Evolutionary conservation across 805 yeast genomes (phyloP), one percentile per base, ranked within the genome.

Genomic region (Yamadazyma olivae): DNA sequence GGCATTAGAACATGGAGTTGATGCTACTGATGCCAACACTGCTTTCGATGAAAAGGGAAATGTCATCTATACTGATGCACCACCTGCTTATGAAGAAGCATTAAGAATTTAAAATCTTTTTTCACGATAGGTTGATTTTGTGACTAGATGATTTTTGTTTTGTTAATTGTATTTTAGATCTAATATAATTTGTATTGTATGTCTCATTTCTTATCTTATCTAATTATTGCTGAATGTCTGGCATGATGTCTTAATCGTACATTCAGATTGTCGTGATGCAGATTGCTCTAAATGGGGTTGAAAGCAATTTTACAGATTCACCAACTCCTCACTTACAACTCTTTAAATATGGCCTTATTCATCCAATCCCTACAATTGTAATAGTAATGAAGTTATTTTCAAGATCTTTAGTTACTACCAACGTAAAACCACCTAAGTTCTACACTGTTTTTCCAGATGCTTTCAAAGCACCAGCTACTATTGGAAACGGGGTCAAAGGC

Each of bases 71-170:
- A 64, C 74, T 18, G 86, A 83, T 26, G 75, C 78, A 35, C 93
- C 93, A 33, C 93, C 93, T 3, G 75, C 75, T 32, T 83, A 76
- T 54, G 81, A 76, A 49, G 74, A 67, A 46, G 67, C 70, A 24
- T 51, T 71, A 40, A 67, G 58, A 41, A 53, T 60, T 23, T 69
- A 54, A 34, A 9, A 16, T 15, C 14, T 8, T 13, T 15, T 25
- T 15, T 25, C 24, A n/a, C n/a, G n/a, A n/a, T n/a, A n/a, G n/a
- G n/a, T n/a, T n/a, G n/a, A n/a, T n/a, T n/a, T n/a, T n/a, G n/a
- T n/a, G n/a, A 21, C 10, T 21, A 21, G 23, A 7, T 21, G 7
- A 7, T 10, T 21, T 21, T 21, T 21, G 23, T 21, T n/a, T n/a
- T n/a, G n/a, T n/a, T n/a, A n/a, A n/a, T n/a, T n/a, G n/a, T n/a